A percentile compares a stretch with the other conserved stretches of the same genome.
Conservation (phyloP, 1,284 basidiomycete genomes). For the Papiliotrema laurentii region DNA sequence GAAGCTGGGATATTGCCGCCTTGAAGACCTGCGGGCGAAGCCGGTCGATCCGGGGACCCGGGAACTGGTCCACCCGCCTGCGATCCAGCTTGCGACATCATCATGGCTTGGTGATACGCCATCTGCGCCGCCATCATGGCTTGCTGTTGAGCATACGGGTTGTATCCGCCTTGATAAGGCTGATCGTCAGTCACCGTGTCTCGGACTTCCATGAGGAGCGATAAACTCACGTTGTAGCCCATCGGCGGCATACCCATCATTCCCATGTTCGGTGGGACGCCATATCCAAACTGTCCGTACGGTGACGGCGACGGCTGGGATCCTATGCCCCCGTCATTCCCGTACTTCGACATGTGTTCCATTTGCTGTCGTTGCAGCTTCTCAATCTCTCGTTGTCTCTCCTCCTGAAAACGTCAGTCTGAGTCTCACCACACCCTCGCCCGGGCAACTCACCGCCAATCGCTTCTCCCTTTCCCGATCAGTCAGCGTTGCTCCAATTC, state of each 20-base stretch:
- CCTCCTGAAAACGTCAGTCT: constrained; percentile 54
- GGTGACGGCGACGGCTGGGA: constrained; percentile 14
- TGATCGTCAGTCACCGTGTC: too few relatives aligned
- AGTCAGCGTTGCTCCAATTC: constrained; percentile 87
- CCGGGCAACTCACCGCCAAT: constrained; percentile 53
- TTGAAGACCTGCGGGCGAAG: constrained; percentile 8
- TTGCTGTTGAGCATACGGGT: constrained; percentile 62
- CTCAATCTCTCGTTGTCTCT: constrained; percentile 85
- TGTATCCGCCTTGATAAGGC: constrained; percentile 61
- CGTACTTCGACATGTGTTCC: constrained; percentile 70
- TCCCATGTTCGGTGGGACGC: constrained; percentile 51
- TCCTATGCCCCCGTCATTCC: constrained; percentile 28
- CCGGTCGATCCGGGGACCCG: constrained; percentile 10
- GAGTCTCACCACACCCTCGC: neutral
- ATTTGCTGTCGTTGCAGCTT: constrained; percentile 83
- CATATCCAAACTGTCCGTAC: constrained; percentile 23
- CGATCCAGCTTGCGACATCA: constrained; percentile 75
- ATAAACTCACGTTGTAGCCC: constrained; percentile 44
- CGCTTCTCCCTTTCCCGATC: constrained; percentile 91
- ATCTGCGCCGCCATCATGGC: constrained; percentile 82
- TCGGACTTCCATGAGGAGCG: too few relatives aligned
- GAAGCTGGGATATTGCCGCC: neutral
- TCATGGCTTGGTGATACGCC: constrained; percentile 76
- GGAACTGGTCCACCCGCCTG: constrained; percentile 55
- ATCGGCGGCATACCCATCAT: constrained; percentile 37